phyloP scores from a whole-genome alignment of 495 filamentous ascomycete genomes.

The Opeltia flavorubescens region DNA sequence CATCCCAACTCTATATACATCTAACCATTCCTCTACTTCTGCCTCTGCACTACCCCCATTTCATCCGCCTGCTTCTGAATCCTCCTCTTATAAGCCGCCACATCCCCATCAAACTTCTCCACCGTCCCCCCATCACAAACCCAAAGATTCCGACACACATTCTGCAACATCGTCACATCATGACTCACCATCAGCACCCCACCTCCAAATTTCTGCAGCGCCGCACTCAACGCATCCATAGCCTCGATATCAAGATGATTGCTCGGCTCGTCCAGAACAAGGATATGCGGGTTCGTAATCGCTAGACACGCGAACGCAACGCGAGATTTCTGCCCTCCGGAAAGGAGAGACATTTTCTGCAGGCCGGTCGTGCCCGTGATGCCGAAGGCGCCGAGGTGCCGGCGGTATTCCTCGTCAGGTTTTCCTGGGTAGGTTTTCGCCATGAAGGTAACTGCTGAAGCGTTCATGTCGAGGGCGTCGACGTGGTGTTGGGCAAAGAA shows the following conservation, averaged over 20 bases:
- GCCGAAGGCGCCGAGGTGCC: slow-evolving; percentile 92
- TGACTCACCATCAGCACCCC: slow-evolving; percentile 98
- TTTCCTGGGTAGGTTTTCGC: slow-evolving; percentile 78
- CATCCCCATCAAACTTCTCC: slow-evolving; percentile 91
- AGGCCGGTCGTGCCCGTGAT: slow-evolving; percentile 96
- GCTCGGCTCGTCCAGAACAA: slow-evolving; percentile 95
- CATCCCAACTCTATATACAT: no score
- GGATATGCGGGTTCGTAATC: slow-evolving; percentile 84
- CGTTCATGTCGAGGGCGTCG: slow-evolving; percentile 82
- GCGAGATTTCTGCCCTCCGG: slow-evolving; percentile 95
- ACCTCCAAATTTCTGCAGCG: slow-evolving; percentile 75
- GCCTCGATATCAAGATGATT: slow-evolving; percentile 99
- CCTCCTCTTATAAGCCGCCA: slow-evolving; percentile 94
- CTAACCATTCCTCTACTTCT: slow-evolving; percentile 8
- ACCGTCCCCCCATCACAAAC: slow-evolving; percentile 92
- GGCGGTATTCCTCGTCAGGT: slow-evolving; percentile 91
- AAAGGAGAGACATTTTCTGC: slow-evolving; percentile 88
- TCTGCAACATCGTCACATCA: slow-evolving; percentile 97
- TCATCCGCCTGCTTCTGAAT: slow-evolving; percentile 82
- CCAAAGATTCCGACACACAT: slow-evolving; percentile 87
- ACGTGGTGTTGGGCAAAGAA: slow-evolving; percentile 99
- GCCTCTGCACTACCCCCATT: slow-evolving; percentile 57
- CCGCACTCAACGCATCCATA: slow-evolving; percentile 86
- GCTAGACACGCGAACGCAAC: slow-evolving; percentile 94
- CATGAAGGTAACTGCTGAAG: slow-evolving; percentile 88